Percentiles rank a stretch among this genome's conserved stretches.
Evolutionary conservation across 805 yeast species (phyloP).

Genomic region (Yarrowia bubula): DNA sequence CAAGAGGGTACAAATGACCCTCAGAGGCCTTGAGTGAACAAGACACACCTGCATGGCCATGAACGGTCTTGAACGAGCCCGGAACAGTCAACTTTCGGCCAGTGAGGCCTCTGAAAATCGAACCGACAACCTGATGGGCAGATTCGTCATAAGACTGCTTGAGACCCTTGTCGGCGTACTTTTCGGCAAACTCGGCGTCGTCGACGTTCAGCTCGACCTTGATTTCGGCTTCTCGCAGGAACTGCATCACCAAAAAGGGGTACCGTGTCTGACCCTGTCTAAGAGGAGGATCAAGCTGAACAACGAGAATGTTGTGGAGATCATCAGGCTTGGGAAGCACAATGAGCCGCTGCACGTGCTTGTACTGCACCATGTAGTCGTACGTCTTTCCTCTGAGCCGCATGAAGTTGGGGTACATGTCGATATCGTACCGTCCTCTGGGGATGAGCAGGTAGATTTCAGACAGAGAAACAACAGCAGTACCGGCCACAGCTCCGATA

Average conservation of each 20-base stretch:
- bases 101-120: conserved; percentile 84
- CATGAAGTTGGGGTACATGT: conserved; percentile 81
- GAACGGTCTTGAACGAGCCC: conserved; percentile 72
- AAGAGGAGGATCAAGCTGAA: conserved; percentile 94
- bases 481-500: conserved; percentile 91
- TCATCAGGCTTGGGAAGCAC: conserved; percentile 94
- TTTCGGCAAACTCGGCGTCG: conserved; percentile 73
- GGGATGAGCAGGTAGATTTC: conserved; percentile 93
- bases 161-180: conserved; percentile 65
- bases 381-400: conserved; percentile 96
- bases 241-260: conserved; percentile 87
- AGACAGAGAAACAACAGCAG: conserved; percentile 87
- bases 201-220: conserved; percentile 84
- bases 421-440: conserved; percentile 97
- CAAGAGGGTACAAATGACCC: conserved; percentile 90
- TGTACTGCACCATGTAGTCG: conserved; percentile 90
- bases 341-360: conserved; percentile 85
- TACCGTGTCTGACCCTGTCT: conserved; percentile 98
- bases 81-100: conserved; percentile 83
- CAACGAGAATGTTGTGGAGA: conserved; percentile 77
- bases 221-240: conserved; percentile 83
- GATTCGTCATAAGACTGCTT: conserved; percentile 75
- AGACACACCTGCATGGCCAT: conserved; percentile 78
- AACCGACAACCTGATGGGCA: conserved; percentile 83
- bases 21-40: conserved; percentile 95